Base-by-base conservation (phyloP, 129 eudicot genomes). In the Dittrichia graveolens region DNA sequence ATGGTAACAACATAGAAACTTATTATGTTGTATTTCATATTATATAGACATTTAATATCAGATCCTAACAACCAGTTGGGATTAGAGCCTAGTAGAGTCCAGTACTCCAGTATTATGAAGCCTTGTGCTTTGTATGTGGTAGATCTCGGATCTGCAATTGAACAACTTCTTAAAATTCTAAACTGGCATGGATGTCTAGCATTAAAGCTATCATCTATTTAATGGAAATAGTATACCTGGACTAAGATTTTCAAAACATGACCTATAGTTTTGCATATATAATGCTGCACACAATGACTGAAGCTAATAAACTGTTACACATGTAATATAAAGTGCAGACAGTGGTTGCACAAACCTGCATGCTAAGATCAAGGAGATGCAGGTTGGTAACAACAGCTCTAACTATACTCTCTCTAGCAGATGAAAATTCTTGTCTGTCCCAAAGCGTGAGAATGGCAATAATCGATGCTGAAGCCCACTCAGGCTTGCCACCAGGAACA, bases 401-500 rank as follows among this genome's bases (percentile, higher is more conserved):
- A 46, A 94, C 98, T 45, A 94, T 94, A 81, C 93, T 94, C 88
- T 94, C 98, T 74, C 98, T 80, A 38, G 95, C 98, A 73, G 98
- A 90, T 65, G 96, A 88, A 69, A 83, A 94, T 62, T 94, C 98
- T 53, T 94, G 98, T 71, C 98, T 76, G 69, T 94, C 98, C 98
- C 98, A 94, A 38, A 94, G 88, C 8, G 97, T 90, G 41, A 94
- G 98, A 69, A 94, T 83, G 7, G 98, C 98, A 64, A 90, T 94
- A 57, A 84, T 90, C 1, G 98, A 90, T 3, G 85, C 76, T 0
- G 98, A 94, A 72, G 98, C 98, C 98, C 96, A 94, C 79, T 94
- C 98, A 11, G 98, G 96, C 79, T 90, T 94, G 62, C 98, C 98
- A 53, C 98, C 98, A 67, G 98, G 97, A 71, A 94, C 98, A 80